Base-by-base conservation (phyloP, 192 early-diverging fungal genomes). In the Ambispora gerdemannii region DNA sequence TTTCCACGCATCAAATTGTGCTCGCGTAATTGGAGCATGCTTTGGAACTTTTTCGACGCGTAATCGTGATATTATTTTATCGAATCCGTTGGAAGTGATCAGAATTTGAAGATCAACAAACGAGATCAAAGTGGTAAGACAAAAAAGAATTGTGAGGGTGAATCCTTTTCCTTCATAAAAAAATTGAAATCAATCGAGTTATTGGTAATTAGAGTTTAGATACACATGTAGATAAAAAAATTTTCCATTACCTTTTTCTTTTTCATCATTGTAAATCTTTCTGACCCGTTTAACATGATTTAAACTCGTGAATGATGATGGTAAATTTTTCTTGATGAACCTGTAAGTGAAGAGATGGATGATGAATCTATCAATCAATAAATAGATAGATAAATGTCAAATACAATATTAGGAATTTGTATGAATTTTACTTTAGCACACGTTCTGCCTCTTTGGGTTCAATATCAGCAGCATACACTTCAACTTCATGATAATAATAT, bases 1-100 rank as follows among this genome's bases (percentile, higher is more conserved):
- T 68, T 86, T 92, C 92, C 95, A 97, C 32, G 74, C 74, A 8
- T 91, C 84, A 68, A 89, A 91, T 71, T 97, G 92, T 10, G 81
- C 70, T 3, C 78, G 56, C 0, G 90, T 93, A 30, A 86, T 65
- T 0, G 95, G 83, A 38, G 92, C 77, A 61, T 85, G 74, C 25
- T 74, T 75, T 2, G 92, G 85, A 0, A 93, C 86, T n/a, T 60
- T 47, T 33, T 78, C 72, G 6, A 78, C 66, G 25, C 62, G 63
- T n/a, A n/a, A n/a, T 19, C 74, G 76, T 19, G 67, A 43, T 19
- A 85, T 51, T 22, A 67, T 49, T 3, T 50, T n/a, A 17, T 63
- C 63, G 2, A 84, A 31, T 10, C 76, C 71, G 22, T 75, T 34
- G 43, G 65, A 25, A 4, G 67, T 17, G 3, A 84, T 47, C 22